Percentiles rank a stretch among this genome's conserved stretches.
These are phyloP conservation scores for Tephrocybe sp. DNA, from an alignment of 768 basidiomycete genomes.

Conservation along the genomic window DNA sequence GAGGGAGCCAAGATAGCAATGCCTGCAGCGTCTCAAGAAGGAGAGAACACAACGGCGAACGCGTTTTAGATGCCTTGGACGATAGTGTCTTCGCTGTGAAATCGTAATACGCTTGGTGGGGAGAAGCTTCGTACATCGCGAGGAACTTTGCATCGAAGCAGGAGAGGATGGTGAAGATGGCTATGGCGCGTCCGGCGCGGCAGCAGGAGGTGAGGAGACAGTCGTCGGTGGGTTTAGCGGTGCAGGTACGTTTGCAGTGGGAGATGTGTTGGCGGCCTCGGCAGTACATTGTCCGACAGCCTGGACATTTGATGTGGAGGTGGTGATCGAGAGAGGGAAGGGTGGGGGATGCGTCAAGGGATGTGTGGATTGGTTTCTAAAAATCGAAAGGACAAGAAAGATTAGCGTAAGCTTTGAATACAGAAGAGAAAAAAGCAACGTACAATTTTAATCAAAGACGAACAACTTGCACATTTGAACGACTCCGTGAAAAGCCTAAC, in stretches of 20 bases:
- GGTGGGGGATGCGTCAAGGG: not conserved
- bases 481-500: conserved; percentile 3
- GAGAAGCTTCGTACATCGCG: not conserved
- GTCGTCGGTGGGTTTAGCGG: not conserved
- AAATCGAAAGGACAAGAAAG: too few species aligned
- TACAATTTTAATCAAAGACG: conserved; percentile 2
- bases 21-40: not conserved
- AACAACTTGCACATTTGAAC: conserved; percentile 7
- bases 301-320: conserved; percentile 11
- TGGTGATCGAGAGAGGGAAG: not conserved
- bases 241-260: conserved; percentile 8
- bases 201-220: conserved; percentile 13
- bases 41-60: not conserved
- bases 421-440: not conserved
- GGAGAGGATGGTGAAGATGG: conserved; percentile 11
- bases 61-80: not conserved
- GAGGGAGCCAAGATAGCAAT: conserved; percentile 7
- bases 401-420: not conserved
- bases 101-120: not conserved
- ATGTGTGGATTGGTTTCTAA: conserved; percentile 7
- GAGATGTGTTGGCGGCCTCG: conserved; percentile 10
- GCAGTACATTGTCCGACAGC: conserved; percentile 11
- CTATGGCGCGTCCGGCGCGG: conserved; percentile 12
- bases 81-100: conserved; percentile 2
- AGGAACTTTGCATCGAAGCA: conserved; percentile 11